Percentiles rank a stretch among this genome's conserved stretches.
These are phyloP conservation scores for Colletotrichum tabaci DNA, from an alignment of 2,329 filamentous ascomycete genomes.

Conservation along the genomic window DNA sequence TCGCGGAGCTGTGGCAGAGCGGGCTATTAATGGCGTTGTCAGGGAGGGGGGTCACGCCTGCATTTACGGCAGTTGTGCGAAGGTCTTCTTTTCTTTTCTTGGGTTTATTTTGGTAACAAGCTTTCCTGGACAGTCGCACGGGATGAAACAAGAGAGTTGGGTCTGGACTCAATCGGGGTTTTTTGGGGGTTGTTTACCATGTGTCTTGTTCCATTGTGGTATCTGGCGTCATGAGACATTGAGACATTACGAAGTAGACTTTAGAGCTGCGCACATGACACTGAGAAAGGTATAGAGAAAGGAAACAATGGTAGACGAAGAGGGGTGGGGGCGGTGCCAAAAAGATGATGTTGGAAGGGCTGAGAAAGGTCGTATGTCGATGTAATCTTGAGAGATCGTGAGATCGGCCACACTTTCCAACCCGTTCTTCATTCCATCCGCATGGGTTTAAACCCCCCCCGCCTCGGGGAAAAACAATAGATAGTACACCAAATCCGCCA, in stretches of 20 bases:
- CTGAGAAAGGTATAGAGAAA: no score
- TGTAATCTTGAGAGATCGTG: not conserved
- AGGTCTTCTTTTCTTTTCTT: not conserved
- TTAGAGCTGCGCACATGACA: not conserved
- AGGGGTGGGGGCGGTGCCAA: not conserved
- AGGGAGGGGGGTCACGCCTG: not conserved
- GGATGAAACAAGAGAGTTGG: not conserved
- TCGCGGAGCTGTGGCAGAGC: slow-evolving; percentile 38
- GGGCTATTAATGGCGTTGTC: slow-evolving; percentile 28
- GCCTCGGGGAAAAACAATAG: not conserved
- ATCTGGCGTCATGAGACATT: slow-evolving; percentile 1
- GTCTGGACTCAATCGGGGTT: not conserved
- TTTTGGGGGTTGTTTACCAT: not conserved
- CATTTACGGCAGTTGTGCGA: slow-evolving; percentile 2
- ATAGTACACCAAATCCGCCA: slow-evolving; percentile 16
- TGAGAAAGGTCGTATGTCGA: not conserved
- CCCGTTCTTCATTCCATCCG: not conserved
- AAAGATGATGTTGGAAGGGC: not conserved
- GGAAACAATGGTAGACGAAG: not conserved
- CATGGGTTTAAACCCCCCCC: not conserved
- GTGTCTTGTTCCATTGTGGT: not conserved
- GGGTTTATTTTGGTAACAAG: no score
- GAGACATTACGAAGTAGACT: not conserved
- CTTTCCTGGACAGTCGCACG: no score
- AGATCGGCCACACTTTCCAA: not conserved